Evolutionary conservation across 306 rosid species (phyloP).

Genomic region (Hylodesmum podocarpum): DNA sequence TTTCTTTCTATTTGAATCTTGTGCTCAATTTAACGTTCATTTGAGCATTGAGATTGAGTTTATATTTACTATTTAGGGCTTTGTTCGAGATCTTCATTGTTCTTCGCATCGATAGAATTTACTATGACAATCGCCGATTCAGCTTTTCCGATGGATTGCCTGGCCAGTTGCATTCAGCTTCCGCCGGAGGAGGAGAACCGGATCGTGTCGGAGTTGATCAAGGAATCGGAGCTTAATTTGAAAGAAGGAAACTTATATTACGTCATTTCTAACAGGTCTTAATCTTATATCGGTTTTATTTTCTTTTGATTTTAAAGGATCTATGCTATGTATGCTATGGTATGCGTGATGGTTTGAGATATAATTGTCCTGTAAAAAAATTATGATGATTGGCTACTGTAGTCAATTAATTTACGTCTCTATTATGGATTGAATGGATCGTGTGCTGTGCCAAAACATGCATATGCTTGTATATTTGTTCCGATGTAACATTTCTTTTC

Average conservation of each 20-base stretch:
- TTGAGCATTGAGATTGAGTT: conserved; percentile 2
- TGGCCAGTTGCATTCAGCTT: conserved; percentile 61
- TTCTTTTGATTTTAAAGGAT: not conserved
- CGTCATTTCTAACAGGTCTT: conserved; percentile 73
- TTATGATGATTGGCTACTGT: not conserved
- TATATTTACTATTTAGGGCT: conserved; percentile 22
- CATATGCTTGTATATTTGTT: conserved; percentile 14
- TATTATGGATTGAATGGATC: conserved; percentile 20
- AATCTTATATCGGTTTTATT: not conserved
- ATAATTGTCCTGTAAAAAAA: not conserved
- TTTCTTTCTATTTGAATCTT: not conserved
- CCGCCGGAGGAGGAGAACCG: conserved; percentile 82
- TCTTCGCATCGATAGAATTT: not conserved
- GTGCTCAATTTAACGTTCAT: conserved; percentile 7
- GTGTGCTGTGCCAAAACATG: not conserved
- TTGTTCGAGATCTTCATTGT: conserved; percentile 40
- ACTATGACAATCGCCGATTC: conserved; percentile 82
- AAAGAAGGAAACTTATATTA: conserved; percentile 77
- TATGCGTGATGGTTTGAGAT: conserved; percentile 16
- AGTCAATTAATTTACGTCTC: not conserved
- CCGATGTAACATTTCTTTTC: not conserved
- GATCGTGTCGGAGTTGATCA: conserved; percentile 62
- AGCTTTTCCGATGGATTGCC: conserved; percentile 65
- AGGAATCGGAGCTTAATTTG: conserved; percentile 74
- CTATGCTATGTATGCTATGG: not conserved